Percentiles rank a stretch among this genome's conserved stretches.
These are phyloP conservation scores for Decorospora gaudefroyi DNA, from an alignment of 2,329 filamentous ascomycete genomes.

Conservation along the genomic window DNA sequence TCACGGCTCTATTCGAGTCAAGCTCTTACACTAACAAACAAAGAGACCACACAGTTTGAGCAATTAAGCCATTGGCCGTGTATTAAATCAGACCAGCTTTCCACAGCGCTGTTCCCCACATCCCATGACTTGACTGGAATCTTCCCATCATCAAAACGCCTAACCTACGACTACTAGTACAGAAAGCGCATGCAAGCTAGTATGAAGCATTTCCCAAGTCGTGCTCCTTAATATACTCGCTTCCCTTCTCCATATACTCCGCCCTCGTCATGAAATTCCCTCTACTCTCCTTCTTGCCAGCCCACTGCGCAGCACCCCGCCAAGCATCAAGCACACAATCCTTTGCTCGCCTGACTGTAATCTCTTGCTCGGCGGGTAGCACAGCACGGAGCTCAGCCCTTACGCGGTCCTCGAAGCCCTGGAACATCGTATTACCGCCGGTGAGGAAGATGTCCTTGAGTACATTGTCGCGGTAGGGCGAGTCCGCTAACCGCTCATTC, in stretches of 20 bases:
- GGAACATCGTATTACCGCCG: constrained; percentile 87
- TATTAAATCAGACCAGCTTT: too few relatives aligned
- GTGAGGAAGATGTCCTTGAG: constrained; percentile 89
- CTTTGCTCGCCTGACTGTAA: constrained; percentile 73
- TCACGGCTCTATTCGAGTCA: too few relatives aligned
- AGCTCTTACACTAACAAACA: too few relatives aligned
- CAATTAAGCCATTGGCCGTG: too few relatives aligned
- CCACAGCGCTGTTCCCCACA: too few relatives aligned
- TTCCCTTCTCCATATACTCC: constrained; percentile 90
- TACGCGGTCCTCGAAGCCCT: constrained; percentile 84
- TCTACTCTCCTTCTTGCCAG: constrained; percentile 63
- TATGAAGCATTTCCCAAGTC: constrained; percentile 49
- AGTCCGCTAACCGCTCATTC: constrained; percentile 71
- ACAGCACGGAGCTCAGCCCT: constrained; percentile 69
- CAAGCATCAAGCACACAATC: constrained; percentile 87
- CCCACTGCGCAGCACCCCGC: constrained; percentile 90
- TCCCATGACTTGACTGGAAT: too few relatives aligned
- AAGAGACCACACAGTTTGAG: too few relatives aligned
- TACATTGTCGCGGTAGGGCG: constrained; percentile 66
- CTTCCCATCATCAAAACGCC: too few relatives aligned
- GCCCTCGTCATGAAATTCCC: constrained; percentile 71
- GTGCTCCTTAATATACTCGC: constrained; percentile 85
- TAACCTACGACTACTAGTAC: too few relatives aligned
- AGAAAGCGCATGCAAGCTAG: constrained; percentile 5
- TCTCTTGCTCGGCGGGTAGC: constrained; percentile 69